Evolutionary conservation across 305 asterid species (phyloP).

Genomic region (Fraxinus xanthoxyloides): DNA sequence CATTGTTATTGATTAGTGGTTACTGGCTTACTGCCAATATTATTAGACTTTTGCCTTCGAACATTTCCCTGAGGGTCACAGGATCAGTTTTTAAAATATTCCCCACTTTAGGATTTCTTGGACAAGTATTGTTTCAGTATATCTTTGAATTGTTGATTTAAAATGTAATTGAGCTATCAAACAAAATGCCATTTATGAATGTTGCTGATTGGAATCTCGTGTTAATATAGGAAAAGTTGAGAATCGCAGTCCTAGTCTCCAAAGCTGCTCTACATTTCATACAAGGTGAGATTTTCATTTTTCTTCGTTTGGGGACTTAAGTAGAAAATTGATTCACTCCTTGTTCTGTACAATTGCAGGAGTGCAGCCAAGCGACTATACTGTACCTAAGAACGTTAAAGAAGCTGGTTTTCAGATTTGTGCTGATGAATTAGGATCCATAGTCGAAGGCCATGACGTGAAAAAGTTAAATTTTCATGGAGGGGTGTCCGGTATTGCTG

Average conservation of each 20-base stretch:
- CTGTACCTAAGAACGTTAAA: constrained; percentile 61
- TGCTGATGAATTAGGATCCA: constrained; percentile 74
- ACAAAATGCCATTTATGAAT: neutral
- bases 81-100: neutral
- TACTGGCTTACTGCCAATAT: neutral
- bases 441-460: constrained; percentile 83
- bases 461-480: constrained; percentile 74
- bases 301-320: neutral
- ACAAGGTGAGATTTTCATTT: constrained; percentile 49
- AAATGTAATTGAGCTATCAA: neutral
- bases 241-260: constrained; percentile 87
- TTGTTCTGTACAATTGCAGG: constrained; percentile 38
- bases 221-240: constrained; percentile 65
- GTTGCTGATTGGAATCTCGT: constrained; percentile 8
- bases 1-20: neutral
- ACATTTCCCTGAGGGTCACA: neutral
- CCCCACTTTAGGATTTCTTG: neutral
- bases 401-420: constrained; percentile 70
- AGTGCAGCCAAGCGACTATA: constrained; percentile 65
- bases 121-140: neutral
- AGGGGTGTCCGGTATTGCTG: constrained; percentile 52
- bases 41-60: too few species aligned
- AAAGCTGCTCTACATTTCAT: constrained; percentile 90
- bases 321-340: neutral
- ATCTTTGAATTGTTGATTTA: neutral